phyloP scores from a whole-genome alignment of 441 rosid genomes.

The Populus hybrid region DNA sequence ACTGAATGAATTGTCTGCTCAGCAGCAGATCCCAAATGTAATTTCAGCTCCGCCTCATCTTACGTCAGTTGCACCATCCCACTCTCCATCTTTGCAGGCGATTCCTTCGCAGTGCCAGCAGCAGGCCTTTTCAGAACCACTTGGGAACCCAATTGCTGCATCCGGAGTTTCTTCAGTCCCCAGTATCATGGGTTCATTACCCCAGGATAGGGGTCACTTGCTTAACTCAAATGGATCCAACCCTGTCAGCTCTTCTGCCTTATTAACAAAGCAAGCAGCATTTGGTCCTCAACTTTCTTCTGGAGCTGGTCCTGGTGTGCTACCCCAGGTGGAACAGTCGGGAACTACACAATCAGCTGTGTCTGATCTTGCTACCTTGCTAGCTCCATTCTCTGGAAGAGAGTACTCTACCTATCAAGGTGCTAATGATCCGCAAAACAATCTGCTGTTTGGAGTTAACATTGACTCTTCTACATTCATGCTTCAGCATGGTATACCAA shows the following conservation, averaged over 20 bases:
- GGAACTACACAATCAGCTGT: slow-evolving; percentile 27
- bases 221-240: slow-evolving; percentile 28
- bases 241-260: slow-evolving; percentile 24
- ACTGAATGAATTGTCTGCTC: slow-evolving; percentile 30
- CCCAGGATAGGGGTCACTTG: slow-evolving; percentile 29
- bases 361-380: slow-evolving; percentile 28
- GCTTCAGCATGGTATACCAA: slow-evolving; percentile 31
- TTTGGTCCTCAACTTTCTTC: slow-evolving; percentile 24
- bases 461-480: slow-evolving; percentile 33
- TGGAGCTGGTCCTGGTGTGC: slow-evolving; percentile 22
- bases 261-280: slow-evolving; percentile 33
- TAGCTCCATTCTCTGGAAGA: slow-evolving; percentile 47
- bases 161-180: slow-evolving; percentile 27
- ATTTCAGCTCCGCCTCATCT: slow-evolving; percentile 29
- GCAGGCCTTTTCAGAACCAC: slow-evolving; percentile 36
- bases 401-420: slow-evolving; percentile 28
- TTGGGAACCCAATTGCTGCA: slow-evolving; percentile 20
- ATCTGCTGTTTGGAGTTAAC: slow-evolving; percentile 40
- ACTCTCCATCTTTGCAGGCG: slow-evolving; percentile 26
- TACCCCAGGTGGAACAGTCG: slow-evolving; percentile 35
- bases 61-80: slow-evolving; percentile 29
- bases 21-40: slow-evolving; percentile 28
- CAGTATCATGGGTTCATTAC: slow-evolving; percentile 32
- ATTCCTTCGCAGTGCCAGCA: slow-evolving; percentile 34
- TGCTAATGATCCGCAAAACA: slow-evolving; percentile 36